Evolutionary conservation across 2,329 filamentous ascomycete genomes (phyloP), one percentile per base, ranked within the genome.

Genomic region (Mycosphaerella sp.): DNA sequence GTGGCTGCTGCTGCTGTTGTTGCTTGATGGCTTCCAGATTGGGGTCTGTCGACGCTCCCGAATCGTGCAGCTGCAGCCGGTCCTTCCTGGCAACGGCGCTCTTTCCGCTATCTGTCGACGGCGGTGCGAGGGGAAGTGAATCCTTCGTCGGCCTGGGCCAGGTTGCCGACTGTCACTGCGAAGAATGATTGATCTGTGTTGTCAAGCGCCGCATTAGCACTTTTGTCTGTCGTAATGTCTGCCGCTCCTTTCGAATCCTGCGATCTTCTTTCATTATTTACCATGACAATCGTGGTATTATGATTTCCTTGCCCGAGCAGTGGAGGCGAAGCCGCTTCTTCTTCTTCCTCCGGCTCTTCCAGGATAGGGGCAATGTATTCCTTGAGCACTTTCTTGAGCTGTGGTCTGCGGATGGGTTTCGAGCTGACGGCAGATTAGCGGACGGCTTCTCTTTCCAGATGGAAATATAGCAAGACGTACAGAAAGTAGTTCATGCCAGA

Each of bases 401-500:
- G 87, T 1, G 87, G 88, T 14, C 90, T 77, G 45, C 88, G 80
- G 59, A 95, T 95, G 0, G 81, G 82, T 68, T 85, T 85, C 21
- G 21, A 21, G 21, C 21, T 21, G 21, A 21, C 21, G 21, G 21
- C 21, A 21, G 21, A 29, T 29, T 29, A 29, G 26, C 26, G 26
- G 2, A 21, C 21, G 21, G 21, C 21, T 21, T 21, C 21, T 21
- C 21, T 21, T 11, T 40, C 21, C 11, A 44, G 7, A 3, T 21
- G 2, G 11, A 10, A 9, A 9, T 10, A 12, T 8, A 3, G 21
- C 8, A 12, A 3, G 2, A 49, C 53, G 48, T 39, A 79, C 41
- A 95, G 76, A 69, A 95, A 95, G 73, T 90, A 89, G 66, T 95
- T 83, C 91, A 95, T 95, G 55, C 91, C 91, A 1, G 85, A 90